phyloP scores from a whole-genome alignment of 2,329 filamentous ascomycete genomes.

The Xylariaceae sp. region DNA sequence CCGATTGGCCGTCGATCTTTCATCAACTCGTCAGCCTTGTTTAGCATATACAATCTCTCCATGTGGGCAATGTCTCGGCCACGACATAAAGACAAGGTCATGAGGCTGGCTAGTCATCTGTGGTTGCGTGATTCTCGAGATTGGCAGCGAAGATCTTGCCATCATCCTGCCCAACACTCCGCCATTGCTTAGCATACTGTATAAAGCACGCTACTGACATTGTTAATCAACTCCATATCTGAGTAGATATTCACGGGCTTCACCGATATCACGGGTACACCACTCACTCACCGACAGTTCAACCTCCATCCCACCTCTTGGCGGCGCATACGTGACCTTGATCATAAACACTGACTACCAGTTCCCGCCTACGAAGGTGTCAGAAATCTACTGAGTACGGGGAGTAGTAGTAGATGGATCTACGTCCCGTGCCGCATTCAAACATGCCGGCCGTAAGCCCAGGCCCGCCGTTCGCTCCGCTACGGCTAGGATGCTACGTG shows the following conservation, averaged over 20 bases:
- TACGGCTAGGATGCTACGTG: neutral
- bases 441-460: neutral
- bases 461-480: neutral
- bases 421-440: neutral
- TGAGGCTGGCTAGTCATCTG: conserved; percentile 13
- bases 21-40: conserved; percentile 12
- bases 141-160: conserved; percentile 12
- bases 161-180: conserved; percentile 3
- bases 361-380: neutral
- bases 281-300: neutral
- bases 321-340: neutral
- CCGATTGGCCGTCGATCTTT: conserved; percentile 10
- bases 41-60: neutral
- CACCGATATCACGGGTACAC: neutral
- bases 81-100: conserved; percentile 4
- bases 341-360: neutral
- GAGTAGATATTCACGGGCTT: neutral
- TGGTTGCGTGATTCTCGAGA: neutral
- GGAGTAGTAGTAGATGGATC: neutral
- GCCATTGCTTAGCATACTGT: neutral
- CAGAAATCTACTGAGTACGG: neutral
- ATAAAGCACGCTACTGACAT: neutral
- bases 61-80: conserved; percentile 3
- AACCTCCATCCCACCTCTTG: neutral
- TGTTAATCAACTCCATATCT: neutral